Evolutionary conservation across 345 rosid genomes (phyloP).

Genomic region (Aquilaria malaccensis): DNA sequence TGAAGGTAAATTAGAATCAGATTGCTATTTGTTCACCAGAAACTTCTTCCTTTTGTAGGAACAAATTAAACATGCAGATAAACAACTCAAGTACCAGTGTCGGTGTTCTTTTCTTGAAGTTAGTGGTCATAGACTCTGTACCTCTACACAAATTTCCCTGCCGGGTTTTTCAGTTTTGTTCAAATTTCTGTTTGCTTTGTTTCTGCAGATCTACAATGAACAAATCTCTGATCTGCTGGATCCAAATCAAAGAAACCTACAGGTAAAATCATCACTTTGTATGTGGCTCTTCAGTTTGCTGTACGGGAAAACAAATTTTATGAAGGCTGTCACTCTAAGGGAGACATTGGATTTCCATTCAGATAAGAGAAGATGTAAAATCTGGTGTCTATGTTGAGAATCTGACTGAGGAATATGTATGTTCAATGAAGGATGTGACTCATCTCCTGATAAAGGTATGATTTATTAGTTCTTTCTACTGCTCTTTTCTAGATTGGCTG

Average conservation of each 20-base stretch:
- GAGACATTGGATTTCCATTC: conserved; percentile 14
- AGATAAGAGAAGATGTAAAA: conserved; percentile 98
- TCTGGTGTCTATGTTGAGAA: conserved; percentile 93
- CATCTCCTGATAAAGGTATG: conserved; percentile 78
- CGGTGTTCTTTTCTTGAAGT: conserved; percentile 99
- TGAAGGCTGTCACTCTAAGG: neutral
- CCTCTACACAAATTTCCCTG: neutral
- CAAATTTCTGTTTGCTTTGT: conserved; percentile 14
- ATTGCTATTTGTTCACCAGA: neutral
- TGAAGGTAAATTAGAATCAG: conserved; percentile 3
- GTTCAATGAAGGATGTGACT: conserved; percentile 70
- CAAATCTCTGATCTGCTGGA: conserved; percentile 96
- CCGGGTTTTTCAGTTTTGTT: neutral
- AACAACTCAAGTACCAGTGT: conserved; percentile 91
- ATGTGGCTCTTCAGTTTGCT: conserved; percentile 9
- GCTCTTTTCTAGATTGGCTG: too few relatives aligned
- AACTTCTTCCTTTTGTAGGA: conserved; percentile 41
- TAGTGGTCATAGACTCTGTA: conserved; percentile 9
- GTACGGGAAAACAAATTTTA: neutral
- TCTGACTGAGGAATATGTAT: conserved; percentile 74
- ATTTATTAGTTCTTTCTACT: conserved; percentile 7
- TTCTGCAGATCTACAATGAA: conserved; percentile 89
- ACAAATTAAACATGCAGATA: conserved; percentile 72
- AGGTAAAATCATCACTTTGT: conserved; percentile 37
- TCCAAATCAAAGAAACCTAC: conserved; percentile 80